These are phyloP conservation scores for Lagenidium sp. DNA, from an alignment of 352 stramenopile genomes.

Conservation along the genomic window DNA sequence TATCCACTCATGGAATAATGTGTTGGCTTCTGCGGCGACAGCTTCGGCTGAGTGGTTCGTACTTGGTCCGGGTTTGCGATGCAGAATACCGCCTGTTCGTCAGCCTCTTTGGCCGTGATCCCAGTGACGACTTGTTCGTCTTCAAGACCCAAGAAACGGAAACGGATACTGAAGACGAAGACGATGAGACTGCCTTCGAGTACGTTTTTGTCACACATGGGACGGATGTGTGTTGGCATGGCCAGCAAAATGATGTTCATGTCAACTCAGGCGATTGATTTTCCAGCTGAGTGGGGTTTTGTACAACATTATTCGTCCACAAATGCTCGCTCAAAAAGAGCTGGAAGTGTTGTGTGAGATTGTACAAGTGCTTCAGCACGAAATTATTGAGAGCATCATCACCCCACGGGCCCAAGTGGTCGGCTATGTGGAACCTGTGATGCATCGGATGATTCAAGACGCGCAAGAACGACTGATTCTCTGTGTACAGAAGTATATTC, in stretches of 20 bases:
- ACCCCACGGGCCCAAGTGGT: conserved; percentile 35
- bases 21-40: too few species aligned
- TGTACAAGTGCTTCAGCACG: conserved; percentile 65
- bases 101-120: conserved; percentile 57
- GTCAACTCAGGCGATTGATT: conserved; percentile 41
- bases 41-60: conserved; percentile 53
- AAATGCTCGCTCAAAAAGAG: conserved; percentile 64
- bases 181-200: conserved; percentile 54
- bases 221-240: background rate
- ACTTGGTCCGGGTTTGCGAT: conserved; percentile 64
- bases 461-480: conserved; percentile 75
- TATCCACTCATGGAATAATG: too few species aligned
- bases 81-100: conserved; percentile 65
- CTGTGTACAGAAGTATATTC: conserved; percentile 79
- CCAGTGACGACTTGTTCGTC: conserved; percentile 42
- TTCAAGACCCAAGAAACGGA: conserved; percentile 21
- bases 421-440: conserved; percentile 55
- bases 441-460: conserved; percentile 81
- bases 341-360: conserved; percentile 71
- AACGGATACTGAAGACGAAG: conserved; percentile 23
- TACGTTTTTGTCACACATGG: conserved; percentile 15
- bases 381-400: conserved; percentile 71
- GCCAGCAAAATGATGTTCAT: conserved; percentile 1
- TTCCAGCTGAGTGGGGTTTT: conserved; percentile 66
- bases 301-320: conserved; percentile 62